phyloP scores from a whole-genome alignment of 2,329 filamentous ascomycete genomes.

The Ascochyta rabiei region DNA sequence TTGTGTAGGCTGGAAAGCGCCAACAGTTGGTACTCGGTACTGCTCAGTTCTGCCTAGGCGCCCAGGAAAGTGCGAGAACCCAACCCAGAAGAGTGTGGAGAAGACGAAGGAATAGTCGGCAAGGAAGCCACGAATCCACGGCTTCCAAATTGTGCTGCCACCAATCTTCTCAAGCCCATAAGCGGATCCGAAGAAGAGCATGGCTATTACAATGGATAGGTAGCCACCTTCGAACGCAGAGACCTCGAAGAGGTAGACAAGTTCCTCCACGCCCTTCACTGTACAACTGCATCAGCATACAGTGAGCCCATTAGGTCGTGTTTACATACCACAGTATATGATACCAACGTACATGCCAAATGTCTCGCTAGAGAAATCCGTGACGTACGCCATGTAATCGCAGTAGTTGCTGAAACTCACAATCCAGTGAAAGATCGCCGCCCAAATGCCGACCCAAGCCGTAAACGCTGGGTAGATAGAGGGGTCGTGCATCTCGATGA shows the following conservation, averaged over 20 bases:
- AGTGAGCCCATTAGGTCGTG: too few relatives aligned
- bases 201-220: slow-evolving; percentile 57
- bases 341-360: slow-evolving; percentile 64
- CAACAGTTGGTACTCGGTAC: slow-evolving; percentile 50
- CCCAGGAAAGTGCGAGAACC: slow-evolving; percentile 60
- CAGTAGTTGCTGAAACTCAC: slow-evolving; percentile 59
- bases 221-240: slow-evolving; percentile 54
- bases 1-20: slow-evolving; percentile 56
- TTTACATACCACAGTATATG: slow-evolving; percentile 57
- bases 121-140: slow-evolving; percentile 54
- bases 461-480: slow-evolving; percentile 61
- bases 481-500: slow-evolving; percentile 57
- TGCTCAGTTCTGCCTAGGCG: slow-evolving; percentile 51
- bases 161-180: slow-evolving; percentile 59
- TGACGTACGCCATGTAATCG: slow-evolving; percentile 65
- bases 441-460: slow-evolving; percentile 63
- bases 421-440: slow-evolving; percentile 63
- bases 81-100: slow-evolving; percentile 61
- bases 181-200: slow-evolving; percentile 59
- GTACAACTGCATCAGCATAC: background rate
- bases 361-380: slow-evolving; percentile 60
- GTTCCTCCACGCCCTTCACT: slow-evolving; percentile 64
- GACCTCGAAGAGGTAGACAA: slow-evolving; percentile 57
- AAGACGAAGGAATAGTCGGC: slow-evolving; percentile 58
- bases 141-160: slow-evolving; percentile 52